Evolutionary conservation across 768 basidiomycete species (phyloP), one percentile per base, ranked within the genome.

Genomic region (Kwoniella sp.): DNA sequence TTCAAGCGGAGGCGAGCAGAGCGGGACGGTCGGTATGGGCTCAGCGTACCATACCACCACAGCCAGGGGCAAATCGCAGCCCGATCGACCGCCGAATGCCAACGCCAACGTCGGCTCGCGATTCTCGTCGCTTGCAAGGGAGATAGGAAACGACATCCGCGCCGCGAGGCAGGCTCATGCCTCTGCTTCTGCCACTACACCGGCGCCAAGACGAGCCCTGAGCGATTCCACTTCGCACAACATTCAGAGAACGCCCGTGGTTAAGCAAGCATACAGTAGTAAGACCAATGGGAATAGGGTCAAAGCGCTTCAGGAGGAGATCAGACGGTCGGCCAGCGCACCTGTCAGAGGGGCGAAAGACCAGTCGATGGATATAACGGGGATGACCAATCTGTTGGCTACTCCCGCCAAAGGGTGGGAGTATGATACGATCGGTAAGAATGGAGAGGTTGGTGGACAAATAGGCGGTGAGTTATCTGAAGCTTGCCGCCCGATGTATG

Each of bases 391-490:
- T 28, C 61, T 81, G 67, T 59, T 81, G 66, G 79, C 67, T 20
- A 81, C 79, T 2, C 79, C 79, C 5, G 78, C 74, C 3, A 81
- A 77, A 55, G 79, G 79, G 0, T 60, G 55, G 13, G 64, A 65
- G 23, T 72, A 66, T 61, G 73, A 63, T 9, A 41, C 26, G 7
- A 41, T 80, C 20, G 70, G 66, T 2, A 74, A 75, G 62, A 77
- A 80, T 62, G 76, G 64, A 17, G 62, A 73, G 37, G 74, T 74
- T 0, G 69, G 74, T 0, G 70, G 65, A 4, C 72, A 73, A 4
- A 23, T 52, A 34, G 72, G 67, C 1, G 70, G 79, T 80, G 29
- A 74, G 78, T 72, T 5, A 34, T 13, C 13, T 34, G 7, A 34
- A 34, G 13, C n/a, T n/a, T n/a, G n/a, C n/a, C n/a, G n/a, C n/a